Conservation (phyloP, 2,329 filamentous ascomycete species). For the Penicillium sp. region DNA sequence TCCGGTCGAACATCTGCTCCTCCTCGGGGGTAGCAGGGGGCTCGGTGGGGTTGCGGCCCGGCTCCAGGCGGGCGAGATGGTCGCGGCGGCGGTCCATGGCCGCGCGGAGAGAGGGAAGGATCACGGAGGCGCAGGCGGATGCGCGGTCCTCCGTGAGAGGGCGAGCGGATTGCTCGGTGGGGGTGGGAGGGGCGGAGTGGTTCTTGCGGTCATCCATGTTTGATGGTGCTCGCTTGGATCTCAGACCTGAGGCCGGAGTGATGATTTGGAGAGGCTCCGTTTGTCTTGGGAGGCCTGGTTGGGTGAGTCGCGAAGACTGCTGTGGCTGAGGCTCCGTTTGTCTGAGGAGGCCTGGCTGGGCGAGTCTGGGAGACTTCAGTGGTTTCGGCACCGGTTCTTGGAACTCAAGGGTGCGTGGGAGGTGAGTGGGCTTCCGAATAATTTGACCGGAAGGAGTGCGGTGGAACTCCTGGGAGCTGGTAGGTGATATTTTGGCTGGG, state of each 20-base stretch:
- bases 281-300: slow-evolving; percentile 9
- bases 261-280: slow-evolving; percentile 9
- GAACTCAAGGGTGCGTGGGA: slow-evolving; percentile 12
- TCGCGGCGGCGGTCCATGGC: slow-evolving; percentile 77
- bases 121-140: slow-evolving; percentile 55
- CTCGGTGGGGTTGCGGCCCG: slow-evolving; percentile 22
- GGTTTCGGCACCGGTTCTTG: not conserved
- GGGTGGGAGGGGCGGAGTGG: slow-evolving; percentile 12
- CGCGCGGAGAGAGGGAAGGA: slow-evolving; percentile 89
- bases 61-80: slow-evolving; percentile 51
- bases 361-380: slow-evolving; percentile 2
- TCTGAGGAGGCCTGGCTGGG: slow-evolving; percentile 7
- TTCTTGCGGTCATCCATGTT: slow-evolving; percentile 17
- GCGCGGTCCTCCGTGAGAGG: slow-evolving; percentile 17
- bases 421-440: slow-evolving; percentile 5
- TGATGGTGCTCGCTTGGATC: slow-evolving; percentile 23
- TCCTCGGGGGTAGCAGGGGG: slow-evolving; percentile 22
- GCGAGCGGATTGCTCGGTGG: slow-evolving; percentile 21
- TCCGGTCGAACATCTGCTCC: slow-evolving; percentile 19
- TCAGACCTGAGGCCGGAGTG: slow-evolving; percentile 18
- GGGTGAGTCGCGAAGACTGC: slow-evolving; percentile 4
- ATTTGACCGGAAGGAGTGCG: slow-evolving; percentile 5
- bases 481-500: not conserved
- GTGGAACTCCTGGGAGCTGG: not conserved
- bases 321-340: slow-evolving; percentile 7